These are phyloP conservation scores for Coniochaeta prunicola DNA, from an alignment of 2,329 filamentous ascomycete genomes.

Conservation along the genomic window DNA sequence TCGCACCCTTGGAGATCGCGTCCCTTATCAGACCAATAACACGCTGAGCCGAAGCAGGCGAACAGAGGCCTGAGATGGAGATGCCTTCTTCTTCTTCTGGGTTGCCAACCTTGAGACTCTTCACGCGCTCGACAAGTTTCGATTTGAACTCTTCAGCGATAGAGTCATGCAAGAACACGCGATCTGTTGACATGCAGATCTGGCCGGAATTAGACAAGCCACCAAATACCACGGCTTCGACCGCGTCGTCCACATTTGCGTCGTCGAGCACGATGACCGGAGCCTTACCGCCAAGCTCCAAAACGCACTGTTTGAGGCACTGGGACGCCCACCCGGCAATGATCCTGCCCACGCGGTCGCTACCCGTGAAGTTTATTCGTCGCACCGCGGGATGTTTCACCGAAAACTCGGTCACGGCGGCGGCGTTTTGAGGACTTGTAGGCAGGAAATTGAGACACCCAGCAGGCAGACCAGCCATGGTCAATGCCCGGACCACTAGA, in stretches of 20 bases:
- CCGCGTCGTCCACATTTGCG: slow-evolving; percentile 67
- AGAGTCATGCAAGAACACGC: slow-evolving; percentile 51
- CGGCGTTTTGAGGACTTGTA: slow-evolving; percentile 56
- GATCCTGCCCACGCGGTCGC: slow-evolving; percentile 64
- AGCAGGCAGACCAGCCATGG: slow-evolving; percentile 65
- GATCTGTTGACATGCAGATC: slow-evolving; percentile 84
- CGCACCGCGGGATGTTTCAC: slow-evolving; percentile 61
- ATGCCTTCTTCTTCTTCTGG: slow-evolving; percentile 31
- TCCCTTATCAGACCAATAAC: slow-evolving; percentile 62
- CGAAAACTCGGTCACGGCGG: slow-evolving; percentile 57
- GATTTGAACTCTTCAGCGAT: slow-evolving; percentile 38
- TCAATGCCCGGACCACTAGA: neutral
- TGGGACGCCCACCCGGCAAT: slow-evolving; percentile 64
- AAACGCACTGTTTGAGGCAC: slow-evolving; percentile 68
- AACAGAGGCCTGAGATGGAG: too few species aligned
- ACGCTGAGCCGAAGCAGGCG: slow-evolving; percentile 38
- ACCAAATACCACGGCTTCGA: slow-evolving; percentile 59
- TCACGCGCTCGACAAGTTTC: slow-evolving; percentile 20
- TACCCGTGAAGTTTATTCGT: slow-evolving; percentile 85
- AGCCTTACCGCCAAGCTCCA: slow-evolving; percentile 81
- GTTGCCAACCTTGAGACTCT: slow-evolving; percentile 20
- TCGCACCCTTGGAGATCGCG: slow-evolving; percentile 60
- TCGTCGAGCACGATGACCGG: slow-evolving; percentile 73
- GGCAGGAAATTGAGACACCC: slow-evolving; percentile 71
- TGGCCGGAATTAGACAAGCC: slow-evolving; percentile 70